phyloP scores from a whole-genome alignment of 805 yeast genomes.

The Candida sanyiensis region DNA sequence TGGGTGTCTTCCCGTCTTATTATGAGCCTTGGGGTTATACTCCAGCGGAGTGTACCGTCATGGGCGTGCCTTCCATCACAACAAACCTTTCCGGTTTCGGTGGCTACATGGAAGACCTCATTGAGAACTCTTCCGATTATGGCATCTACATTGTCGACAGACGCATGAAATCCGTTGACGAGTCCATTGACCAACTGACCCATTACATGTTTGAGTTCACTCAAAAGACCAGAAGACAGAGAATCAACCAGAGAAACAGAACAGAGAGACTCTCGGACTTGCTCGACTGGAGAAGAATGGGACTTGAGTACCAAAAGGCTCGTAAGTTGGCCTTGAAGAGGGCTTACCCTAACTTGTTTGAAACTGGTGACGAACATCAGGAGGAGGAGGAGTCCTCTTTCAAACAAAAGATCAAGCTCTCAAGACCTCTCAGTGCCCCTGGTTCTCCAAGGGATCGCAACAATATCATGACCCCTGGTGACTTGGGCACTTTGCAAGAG shows the following conservation, averaged over 20 bases:
- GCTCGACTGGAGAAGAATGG: conserved; percentile 98
- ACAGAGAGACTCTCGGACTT: conserved; percentile 91
- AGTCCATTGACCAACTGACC: conserved; percentile 83
- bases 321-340: conserved; percentile 86
- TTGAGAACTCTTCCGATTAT: conserved; percentile 89
- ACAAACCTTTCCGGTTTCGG: conserved; percentile 96
- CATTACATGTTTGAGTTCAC: conserved; percentile 87
- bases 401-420: conserved; percentile 56
- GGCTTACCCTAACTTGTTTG: conserved; percentile 84
- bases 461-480: conserved; percentile 95
- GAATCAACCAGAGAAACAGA: conserved; percentile 96
- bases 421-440: conserved; percentile 93
- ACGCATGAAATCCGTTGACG: conserved; percentile 86
- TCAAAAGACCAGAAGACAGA: conserved; percentile 86
- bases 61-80: conserved; percentile 98
- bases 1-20: conserved; percentile 97
- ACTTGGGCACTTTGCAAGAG: conserved; percentile 93
- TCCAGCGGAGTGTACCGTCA: conserved; percentile 98
- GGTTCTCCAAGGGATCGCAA: conserved; percentile 84
- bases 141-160: conserved; percentile 97
- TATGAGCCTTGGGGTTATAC: conserved; percentile 99
- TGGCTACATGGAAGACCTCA: conserved; percentile 96
- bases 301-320: conserved; percentile 92
- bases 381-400: conserved; percentile 23
- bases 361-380: conserved; percentile 24